Conservation (phyloP, 1,139 yeast genomes). For the Yamadazyma diospyri region DNA sequence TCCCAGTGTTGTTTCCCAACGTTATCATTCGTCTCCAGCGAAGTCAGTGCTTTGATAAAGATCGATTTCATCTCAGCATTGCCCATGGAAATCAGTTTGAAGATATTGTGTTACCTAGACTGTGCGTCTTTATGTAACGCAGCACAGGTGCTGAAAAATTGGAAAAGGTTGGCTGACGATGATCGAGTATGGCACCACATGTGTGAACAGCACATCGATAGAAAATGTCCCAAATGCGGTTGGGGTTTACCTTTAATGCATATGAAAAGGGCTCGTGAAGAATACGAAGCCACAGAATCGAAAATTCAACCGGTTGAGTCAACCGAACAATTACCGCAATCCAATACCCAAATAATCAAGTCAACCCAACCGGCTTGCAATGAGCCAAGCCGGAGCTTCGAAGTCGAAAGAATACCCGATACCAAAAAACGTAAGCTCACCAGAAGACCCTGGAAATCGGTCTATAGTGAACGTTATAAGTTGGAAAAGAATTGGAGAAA, state of each 20-base stretch:
- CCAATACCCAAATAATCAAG: background rate
- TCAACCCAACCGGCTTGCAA: constrained; percentile 14
- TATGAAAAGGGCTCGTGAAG: constrained; percentile 68
- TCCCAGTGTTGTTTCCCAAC: constrained; percentile 96
- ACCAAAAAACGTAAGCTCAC: constrained; percentile 6
- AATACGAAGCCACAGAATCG: constrained; percentile 16
- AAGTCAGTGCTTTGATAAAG: constrained; percentile 73
- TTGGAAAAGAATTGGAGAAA: constrained; percentile 94
- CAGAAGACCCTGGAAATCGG: constrained; percentile 87
- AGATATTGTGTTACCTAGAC: constrained; percentile 83
- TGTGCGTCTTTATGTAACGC: constrained; percentile 90
- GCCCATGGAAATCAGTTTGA: constrained; percentile 82
- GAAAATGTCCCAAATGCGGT: constrained; percentile 97
- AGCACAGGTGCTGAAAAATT: constrained; percentile 81
- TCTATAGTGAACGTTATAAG: constrained; percentile 83
- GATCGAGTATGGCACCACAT: constrained; percentile 97
- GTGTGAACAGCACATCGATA: constrained; percentile 97
- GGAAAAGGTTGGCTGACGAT: constrained; percentile 91
- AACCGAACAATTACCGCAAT: constrained; percentile 11
- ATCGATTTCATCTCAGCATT: constrained; percentile 84
- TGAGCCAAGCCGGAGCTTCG: constrained; percentile 16
- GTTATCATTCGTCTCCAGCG: constrained; percentile 75
- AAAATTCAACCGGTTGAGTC: constrained; percentile 20
- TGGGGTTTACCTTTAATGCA: constrained; percentile 96
- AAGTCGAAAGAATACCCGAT: background rate